Base-by-base conservation (phyloP, 2,329 filamentous ascomycete species). In the Fusarium piperis region DNA sequence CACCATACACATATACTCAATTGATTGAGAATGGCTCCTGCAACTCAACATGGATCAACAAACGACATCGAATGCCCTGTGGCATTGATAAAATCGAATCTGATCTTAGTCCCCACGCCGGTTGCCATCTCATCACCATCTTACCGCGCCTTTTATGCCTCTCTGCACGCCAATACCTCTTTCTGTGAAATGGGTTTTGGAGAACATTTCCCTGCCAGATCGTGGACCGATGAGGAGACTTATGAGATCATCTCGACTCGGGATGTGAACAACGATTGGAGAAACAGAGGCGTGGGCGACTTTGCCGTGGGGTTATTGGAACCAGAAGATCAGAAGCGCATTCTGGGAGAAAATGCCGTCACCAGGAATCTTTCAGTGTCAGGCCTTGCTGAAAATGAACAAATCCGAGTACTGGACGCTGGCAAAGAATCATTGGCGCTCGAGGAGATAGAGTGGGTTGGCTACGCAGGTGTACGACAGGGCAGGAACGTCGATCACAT, bases 51-150 rank as follows among this genome's bases (percentile, higher is more conserved):
- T 13, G 44, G 4, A 4, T 12, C 52, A 18, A 28, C 8, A n/a
- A 26, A 39, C 51, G 26, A 41, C 8, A 39, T 57, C n/a, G 4
- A 39, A 41, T 58, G 55, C 26, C 55, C 55, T n/a, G 55, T 58
- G 55, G 55, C 55, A 16, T 41, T 58, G 36, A 58, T 51, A 51
- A 46, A 28, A 41, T 59, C 57, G 39, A 41, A 52, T 2, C 53
- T 74, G 8, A 56, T 74, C 9, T 57, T 74, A 41, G 28, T 74
- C 23, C 72, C 72, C 9, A 71, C 70, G 7, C 72, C 72, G 2
- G 46, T 35, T 16, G 65, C 70, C 9, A 64, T 52, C 20, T 30
- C 58, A 13, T 28, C 66, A 18, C 38, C 38, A 3, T 28, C 59
- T 18, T 74, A 70, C 38, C 59, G 65, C 33, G 41, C 35, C 16